These are phyloP conservation scores for Parathielavia hyrcaniae DNA, from an alignment of 495 filamentous ascomycete species.

Conservation along the genomic window DNA sequence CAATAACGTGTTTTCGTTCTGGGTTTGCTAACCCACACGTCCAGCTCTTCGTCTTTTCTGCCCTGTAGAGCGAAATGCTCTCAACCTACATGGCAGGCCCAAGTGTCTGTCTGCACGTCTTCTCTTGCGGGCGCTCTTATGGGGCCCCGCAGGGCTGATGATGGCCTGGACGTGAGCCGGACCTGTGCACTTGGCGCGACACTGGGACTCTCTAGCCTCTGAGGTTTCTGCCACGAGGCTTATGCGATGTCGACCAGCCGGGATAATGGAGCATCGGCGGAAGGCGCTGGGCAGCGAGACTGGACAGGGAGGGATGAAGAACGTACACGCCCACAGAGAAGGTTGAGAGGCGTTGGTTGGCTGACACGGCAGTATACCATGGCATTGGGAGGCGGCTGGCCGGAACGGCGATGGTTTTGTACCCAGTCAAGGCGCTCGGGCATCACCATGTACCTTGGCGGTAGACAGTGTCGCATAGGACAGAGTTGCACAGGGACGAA, in stretches of 20 bases:
- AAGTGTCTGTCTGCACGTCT: neutral
- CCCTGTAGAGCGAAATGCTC: constrained; percentile 53
- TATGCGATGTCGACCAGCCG: neutral
- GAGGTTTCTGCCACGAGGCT: neutral
- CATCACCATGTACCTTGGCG: neutral
- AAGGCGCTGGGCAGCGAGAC: neutral
- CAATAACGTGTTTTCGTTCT: neutral
- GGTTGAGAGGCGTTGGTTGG: neutral
- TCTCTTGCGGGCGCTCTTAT: neutral
- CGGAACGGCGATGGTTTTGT: neutral
- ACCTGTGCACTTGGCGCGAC: neutral
- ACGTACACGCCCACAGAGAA: neutral
- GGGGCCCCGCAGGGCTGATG: neutral
- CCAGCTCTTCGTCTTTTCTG: constrained; percentile 97
- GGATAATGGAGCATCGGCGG: neutral
- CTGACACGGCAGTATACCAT: neutral
- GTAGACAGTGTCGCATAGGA: constrained; percentile 6
- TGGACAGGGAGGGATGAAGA: neutral
- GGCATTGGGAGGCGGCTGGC: neutral
- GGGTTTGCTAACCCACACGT: constrained; percentile 22
- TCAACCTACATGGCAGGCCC: constrained; percentile 6
- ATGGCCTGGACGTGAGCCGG: neutral
- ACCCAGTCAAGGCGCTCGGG: neutral
- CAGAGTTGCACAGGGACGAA: neutral
- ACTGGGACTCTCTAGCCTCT: neutral